Evolutionary conservation across 225 moss, liverwort and hornwort species (phyloP).

Genomic region (Takakia lepidozioides): DNA sequence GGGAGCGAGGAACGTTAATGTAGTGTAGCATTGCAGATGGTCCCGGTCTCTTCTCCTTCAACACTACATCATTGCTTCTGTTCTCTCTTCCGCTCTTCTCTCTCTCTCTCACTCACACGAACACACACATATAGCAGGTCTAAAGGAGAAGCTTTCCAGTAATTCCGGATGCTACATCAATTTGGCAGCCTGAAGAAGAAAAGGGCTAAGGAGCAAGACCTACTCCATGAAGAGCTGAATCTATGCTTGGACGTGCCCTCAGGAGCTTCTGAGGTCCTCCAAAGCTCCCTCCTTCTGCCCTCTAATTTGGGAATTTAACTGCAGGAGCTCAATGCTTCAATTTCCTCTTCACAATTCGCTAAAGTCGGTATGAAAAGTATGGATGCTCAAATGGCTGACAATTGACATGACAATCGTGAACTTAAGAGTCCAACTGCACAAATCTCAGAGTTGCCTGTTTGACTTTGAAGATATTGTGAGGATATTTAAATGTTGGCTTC

Average conservation of each 20-base stretch:
- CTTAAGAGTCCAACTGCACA: not conserved
- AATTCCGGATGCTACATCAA: constrained; percentile 32
- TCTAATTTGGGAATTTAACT: not conserved
- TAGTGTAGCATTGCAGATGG: not conserved
- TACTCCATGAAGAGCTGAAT: constrained; percentile 21
- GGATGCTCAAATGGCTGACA: not conserved
- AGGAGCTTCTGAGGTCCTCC: constrained; percentile 21
- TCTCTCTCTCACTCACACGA: too few relatives aligned
- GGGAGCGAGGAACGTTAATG: not conserved
- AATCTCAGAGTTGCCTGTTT: not conserved
- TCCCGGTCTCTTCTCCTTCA: not conserved
- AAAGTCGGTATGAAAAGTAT: not conserved
- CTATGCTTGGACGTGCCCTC: constrained; percentile 14
- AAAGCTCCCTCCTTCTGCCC: not conserved
- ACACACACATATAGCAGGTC: constrained; percentile 35
- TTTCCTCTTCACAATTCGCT: not conserved
- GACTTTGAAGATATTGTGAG: not conserved
- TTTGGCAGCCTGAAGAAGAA: constrained; percentile 20
- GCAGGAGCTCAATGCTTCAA: too few relatives aligned
- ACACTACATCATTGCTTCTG: not conserved
- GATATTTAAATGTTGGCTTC: not conserved
- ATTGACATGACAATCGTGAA: not conserved
- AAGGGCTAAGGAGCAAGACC: constrained; percentile 24
- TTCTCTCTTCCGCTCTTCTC: constrained; percentile 6
- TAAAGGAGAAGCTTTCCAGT: constrained; percentile 8